A percentile compares a stretch with the other conserved stretches of the same genome.
These are phyloP conservation scores for Cladophialophora yegresii DNA, from an alignment of 2,329 filamentous ascomycete genomes.

Conservation along the genomic window DNA sequence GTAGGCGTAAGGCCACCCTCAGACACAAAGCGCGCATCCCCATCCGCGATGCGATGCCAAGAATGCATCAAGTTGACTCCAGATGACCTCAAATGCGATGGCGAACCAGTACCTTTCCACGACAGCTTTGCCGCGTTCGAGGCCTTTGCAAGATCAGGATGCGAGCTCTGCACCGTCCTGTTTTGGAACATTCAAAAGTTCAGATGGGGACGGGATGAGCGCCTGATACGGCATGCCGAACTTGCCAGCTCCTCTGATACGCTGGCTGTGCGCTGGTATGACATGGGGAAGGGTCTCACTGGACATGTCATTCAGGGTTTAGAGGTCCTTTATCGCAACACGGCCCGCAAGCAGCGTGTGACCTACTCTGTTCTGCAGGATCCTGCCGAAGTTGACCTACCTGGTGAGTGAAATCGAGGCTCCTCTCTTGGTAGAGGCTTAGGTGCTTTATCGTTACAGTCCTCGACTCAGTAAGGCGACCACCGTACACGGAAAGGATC, in stretches of 20 bases:
- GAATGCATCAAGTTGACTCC: background rate
- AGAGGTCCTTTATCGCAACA: background rate
- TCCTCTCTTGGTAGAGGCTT: background rate
- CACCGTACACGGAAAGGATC: background rate
- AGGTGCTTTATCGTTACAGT: background rate
- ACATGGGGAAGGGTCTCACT: background rate
- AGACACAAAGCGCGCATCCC: background rate
- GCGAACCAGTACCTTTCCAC: slow-evolving; percentile 1
- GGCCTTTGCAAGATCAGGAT: background rate
- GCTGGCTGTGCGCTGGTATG: background rate
- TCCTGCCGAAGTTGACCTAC: slow-evolving; percentile 2
- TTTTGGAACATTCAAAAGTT: slow-evolving; percentile 4
- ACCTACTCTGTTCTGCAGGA: slow-evolving; percentile 1
- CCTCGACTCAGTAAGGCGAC: background rate
- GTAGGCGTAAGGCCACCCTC: background rate
- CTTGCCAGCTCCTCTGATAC: background rate
- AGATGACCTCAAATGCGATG: background rate
- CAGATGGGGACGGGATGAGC: slow-evolving; percentile 6
- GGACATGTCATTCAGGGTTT: background rate
- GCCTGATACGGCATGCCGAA: background rate
- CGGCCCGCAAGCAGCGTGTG: background rate
- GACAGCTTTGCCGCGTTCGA: background rate
- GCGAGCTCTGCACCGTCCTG: slow-evolving; percentile 1
- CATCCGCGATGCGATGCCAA: background rate
- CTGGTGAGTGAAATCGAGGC: background rate